Base-by-base conservation (phyloP, 1,284 basidiomycete genomes). In the Malassezia pachydermatis region DNA sequence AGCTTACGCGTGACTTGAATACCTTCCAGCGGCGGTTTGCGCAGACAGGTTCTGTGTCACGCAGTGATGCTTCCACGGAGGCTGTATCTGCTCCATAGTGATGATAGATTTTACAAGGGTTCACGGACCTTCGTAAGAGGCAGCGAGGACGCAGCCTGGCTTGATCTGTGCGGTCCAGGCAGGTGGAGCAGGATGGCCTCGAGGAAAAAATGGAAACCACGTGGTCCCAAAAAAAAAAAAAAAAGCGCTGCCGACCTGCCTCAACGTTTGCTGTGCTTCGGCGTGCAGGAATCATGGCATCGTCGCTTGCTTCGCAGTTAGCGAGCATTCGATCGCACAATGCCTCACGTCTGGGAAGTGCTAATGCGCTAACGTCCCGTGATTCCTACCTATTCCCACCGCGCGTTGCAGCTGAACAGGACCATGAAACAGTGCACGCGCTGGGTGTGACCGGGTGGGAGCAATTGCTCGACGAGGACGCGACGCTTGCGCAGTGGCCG, bases 301-400 rank as follows among this genome's bases (percentile, higher is more conserved):
- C 86, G 19, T 83, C 83, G 62, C 82, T 96, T 56, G 86, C 88
- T 16, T 74, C 77, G 14, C 90, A 95, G 74, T 78, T 96, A 24
- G 82, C 85, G 32, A 79, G 82, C 60, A 80, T 82, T 59, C 80
- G 82, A 13, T 92, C 88, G 17, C 76, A 88, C 33, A 90, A 94
- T 74, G 77, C 83, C 25, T 74, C 79, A 33, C 76, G 88, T 37
- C 79, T 89, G 24, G 80, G 80, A 22, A 83, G 84, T 57, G 77
- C 80, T 5, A 43, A 52, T 16, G 47, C 49, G 77, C 78, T 47
- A 80, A 80, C 68, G 75, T 80, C 65, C 78, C 79, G 73, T 68
- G 79, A 28, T 74, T 79, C 78, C 0, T 98, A 95, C 76, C 81
- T 98, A 43, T 98, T 95, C 28, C 60, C 65, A 17, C 52, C 63